A percentile compares a stretch with the other conserved stretches of the same genome.
Evolutionary conservation across 352 stramenopile genomes (phyloP).

Genomic region (Pythium monospermum): DNA sequence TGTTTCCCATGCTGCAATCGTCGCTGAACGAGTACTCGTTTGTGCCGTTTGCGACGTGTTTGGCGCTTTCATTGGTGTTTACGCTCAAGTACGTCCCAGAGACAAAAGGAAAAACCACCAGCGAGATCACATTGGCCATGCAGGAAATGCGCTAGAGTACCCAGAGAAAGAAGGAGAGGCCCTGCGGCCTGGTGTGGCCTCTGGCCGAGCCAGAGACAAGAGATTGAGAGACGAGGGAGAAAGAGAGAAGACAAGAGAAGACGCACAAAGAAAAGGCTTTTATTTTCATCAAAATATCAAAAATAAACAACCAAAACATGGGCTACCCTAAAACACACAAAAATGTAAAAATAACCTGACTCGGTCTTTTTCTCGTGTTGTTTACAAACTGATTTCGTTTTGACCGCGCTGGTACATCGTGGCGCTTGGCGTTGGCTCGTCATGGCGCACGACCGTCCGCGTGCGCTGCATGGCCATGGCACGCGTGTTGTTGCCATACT

Average conservation of each 20-base stretch:
- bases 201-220: too few relatives aligned
- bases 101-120: conserved; percentile 61
- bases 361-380: not conserved
- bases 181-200: too few relatives aligned
- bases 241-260: too few relatives aligned
- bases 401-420: conserved; percentile 19
- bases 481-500: not conserved
- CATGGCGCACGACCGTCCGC: conserved; percentile 19
- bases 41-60: conserved; percentile 71
- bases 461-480: conserved; percentile 18
- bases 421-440: conserved; percentile 18
- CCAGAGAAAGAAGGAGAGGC: too few relatives aligned
- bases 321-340: too few relatives aligned
- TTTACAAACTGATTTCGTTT: conserved; percentile 22
- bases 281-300: too few relatives aligned
- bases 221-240: too few relatives aligned
- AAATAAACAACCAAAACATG: too few relatives aligned
- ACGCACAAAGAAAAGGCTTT: too few relatives aligned
- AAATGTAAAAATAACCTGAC: too few relatives aligned
- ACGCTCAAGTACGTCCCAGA: conserved; percentile 67
- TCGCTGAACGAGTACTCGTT: conserved; percentile 76
- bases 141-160: conserved; percentile 25
- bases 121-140: conserved; percentile 38
- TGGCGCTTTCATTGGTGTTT: conserved; percentile 59
- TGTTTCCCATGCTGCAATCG: conserved; percentile 84